Conservation (phyloP, 2,329 filamentous ascomycete species). For the Fusarium sp. region DNA sequence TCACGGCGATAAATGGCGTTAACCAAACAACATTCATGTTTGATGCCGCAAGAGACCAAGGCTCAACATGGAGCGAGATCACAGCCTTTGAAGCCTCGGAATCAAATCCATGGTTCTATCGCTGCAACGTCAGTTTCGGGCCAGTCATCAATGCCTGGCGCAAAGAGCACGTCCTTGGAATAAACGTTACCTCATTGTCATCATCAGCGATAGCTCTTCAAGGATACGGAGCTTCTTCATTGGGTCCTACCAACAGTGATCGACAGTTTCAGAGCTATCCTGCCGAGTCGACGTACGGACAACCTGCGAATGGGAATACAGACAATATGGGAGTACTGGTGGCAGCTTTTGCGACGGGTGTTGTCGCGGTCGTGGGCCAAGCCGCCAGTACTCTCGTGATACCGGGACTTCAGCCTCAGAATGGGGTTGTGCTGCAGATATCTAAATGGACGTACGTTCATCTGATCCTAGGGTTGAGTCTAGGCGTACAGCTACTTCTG, state of each 20-base stretch:
- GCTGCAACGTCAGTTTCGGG: conserved; percentile 40
- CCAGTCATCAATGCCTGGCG: conserved; percentile 32
- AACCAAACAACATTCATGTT: conserved; percentile 43
- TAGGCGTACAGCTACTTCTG: conserved; percentile 50
- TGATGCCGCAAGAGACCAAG: conserved; percentile 21
- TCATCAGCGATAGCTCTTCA: conserved; percentile 42
- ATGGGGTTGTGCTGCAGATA: conserved; percentile 51
- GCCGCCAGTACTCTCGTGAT: conserved; percentile 46
- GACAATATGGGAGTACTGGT: conserved; percentile 54
- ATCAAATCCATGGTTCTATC: conserved; percentile 39
- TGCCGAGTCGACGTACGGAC: conserved; percentile 55
- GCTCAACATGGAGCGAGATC: conserved; percentile 34
- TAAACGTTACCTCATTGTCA: conserved; percentile 35
- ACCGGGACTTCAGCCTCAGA: conserved; percentile 49
- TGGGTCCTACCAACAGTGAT: conserved; percentile 24
- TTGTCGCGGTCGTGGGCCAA: conserved; percentile 51
- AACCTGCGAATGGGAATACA: conserved; percentile 47
- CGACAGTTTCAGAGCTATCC: conserved; percentile 56
- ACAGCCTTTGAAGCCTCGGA: conserved; percentile 42
- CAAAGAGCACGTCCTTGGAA: conserved; percentile 35
- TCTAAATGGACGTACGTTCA: conserved; percentile 48
- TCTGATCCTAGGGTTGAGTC: conserved; percentile 51
- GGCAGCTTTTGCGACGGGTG: conserved; percentile 54
- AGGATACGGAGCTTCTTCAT: conserved; percentile 40
- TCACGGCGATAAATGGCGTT: conserved; percentile 30